Evolutionary conservation across 805 yeast genomes (phyloP).

Genomic region (Ogataea sp.): DNA sequence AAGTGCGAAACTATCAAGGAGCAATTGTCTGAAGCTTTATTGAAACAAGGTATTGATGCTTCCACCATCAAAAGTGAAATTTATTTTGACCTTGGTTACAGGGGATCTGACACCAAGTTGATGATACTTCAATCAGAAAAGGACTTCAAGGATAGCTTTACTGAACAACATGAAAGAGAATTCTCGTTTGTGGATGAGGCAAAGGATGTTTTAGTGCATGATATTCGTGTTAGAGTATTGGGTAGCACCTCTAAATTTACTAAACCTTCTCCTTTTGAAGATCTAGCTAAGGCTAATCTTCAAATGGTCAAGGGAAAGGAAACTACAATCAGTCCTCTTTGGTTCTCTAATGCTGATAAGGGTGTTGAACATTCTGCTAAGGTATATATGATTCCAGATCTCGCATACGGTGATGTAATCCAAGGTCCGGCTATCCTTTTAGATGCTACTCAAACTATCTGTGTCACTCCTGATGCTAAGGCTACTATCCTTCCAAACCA

Average conservation of each 20-base stretch:
- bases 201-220: constrained; percentile 20
- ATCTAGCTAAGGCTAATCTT: neutral
- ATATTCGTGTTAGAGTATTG: constrained; percentile 14
- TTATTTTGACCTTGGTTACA: constrained; percentile 69
- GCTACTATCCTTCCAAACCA: constrained; percentile 19
- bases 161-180: constrained; percentile 23
- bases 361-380: constrained; percentile 5
- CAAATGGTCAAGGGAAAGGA: neutral
- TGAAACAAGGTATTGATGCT: constrained; percentile 44
- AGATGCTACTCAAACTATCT: constrained; percentile 21
- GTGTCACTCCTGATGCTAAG: constrained; percentile 16
- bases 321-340: constrained; percentile 6
- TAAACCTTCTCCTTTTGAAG: constrained; percentile 17
- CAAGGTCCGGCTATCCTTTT: constrained; percentile 20
- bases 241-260: neutral
- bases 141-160: constrained; percentile 16
- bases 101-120: constrained; percentile 83
- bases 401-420: constrained; percentile 14
- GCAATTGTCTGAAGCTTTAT: constrained; percentile 33
- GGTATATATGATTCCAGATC: constrained; percentile 12
- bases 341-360: constrained; percentile 15
- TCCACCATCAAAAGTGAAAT: constrained; percentile 46
- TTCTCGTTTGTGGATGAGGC: constrained; percentile 22
- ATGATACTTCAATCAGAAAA: constrained; percentile 40
- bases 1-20: constrained; percentile 37